Conservation (phyloP, 2,329 filamentous ascomycete genomes). For the Colletotrichum orchidophilum region DNA sequence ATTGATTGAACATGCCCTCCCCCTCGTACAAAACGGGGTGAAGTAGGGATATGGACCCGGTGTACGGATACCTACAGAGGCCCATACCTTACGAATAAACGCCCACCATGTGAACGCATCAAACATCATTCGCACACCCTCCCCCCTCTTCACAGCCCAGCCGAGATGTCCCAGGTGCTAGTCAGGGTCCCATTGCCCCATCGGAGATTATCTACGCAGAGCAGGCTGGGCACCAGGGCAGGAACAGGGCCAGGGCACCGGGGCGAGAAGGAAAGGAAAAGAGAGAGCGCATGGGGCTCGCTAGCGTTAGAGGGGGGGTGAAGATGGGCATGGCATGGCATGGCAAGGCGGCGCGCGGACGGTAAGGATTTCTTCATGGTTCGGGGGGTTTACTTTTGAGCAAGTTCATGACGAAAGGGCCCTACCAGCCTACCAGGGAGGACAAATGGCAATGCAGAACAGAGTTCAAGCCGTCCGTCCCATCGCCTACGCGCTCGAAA, state of each 20-base stretch:
- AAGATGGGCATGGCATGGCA: neutral
- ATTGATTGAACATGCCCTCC: neutral
- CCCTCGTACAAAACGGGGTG: neutral
- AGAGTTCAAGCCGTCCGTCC: neutral
- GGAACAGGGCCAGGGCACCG: neutral
- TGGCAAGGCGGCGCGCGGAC: neutral
- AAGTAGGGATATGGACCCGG: neutral
- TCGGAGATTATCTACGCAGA: neutral
- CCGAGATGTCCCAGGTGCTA: neutral
- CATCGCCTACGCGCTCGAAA: neutral
- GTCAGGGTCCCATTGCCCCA: neutral
- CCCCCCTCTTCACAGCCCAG: neutral
- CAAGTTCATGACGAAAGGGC: neutral
- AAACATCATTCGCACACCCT: neutral
- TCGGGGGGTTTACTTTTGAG: neutral
- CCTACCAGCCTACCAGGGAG: neutral
- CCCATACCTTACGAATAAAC: neutral
- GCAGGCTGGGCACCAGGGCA: neutral
- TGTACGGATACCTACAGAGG: no score
- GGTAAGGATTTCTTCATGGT: neutral
- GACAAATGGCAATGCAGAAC: neutral
- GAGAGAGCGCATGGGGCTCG: no score
- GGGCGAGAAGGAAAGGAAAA: neutral
- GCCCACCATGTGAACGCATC: neutral
- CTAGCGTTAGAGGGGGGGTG: neutral